Conservation (phyloP, 495 filamentous ascomycete genomes). For the Chaetomium tenue region DNA sequence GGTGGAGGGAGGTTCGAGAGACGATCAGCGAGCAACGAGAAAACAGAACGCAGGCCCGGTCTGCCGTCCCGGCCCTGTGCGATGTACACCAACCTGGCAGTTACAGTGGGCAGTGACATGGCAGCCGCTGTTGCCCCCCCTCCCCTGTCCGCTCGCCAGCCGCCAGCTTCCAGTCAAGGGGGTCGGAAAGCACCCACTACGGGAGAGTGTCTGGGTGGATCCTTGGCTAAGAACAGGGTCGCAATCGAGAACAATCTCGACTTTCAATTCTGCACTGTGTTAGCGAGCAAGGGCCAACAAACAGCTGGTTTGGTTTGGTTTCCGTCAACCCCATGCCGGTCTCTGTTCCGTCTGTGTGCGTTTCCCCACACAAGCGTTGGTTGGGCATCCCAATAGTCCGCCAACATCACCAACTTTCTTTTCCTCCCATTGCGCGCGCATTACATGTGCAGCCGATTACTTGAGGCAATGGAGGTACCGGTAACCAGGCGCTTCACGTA, state of each 20-base stretch:
- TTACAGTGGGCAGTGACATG: slow-evolving; percentile 23
- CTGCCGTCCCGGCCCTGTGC: slow-evolving; percentile 21
- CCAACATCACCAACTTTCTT: no score
- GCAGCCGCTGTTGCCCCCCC: slow-evolving; percentile 13
- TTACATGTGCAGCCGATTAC: no score
- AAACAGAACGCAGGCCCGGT: slow-evolving; percentile 34
- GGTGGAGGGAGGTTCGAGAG: slow-evolving; percentile 33
- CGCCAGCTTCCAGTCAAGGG: slow-evolving; percentile 31
- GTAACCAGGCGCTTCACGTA: no score
- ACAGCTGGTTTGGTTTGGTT: background rate
- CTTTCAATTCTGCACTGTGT: slow-evolving; percentile 4
- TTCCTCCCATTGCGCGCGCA: no score
- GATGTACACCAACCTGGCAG: slow-evolving; percentile 3
- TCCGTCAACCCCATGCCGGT: background rate
- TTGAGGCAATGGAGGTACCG: no score
- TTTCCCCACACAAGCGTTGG: background rate
- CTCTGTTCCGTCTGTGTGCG: background rate
- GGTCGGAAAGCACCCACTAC: slow-evolving; percentile 29
- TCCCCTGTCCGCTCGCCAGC: slow-evolving; percentile 26
- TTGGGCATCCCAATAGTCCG: no score
- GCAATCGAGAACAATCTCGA: slow-evolving; percentile 18
- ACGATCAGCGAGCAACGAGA: slow-evolving; percentile 23
- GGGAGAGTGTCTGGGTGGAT: slow-evolving; percentile 30
- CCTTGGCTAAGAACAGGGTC: slow-evolving; percentile 21
- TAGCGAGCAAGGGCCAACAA: slow-evolving; percentile 21